phyloP scores from a whole-genome alignment of 2,329 filamentous ascomycete genomes.

The Verticillium nubilum region DNA sequence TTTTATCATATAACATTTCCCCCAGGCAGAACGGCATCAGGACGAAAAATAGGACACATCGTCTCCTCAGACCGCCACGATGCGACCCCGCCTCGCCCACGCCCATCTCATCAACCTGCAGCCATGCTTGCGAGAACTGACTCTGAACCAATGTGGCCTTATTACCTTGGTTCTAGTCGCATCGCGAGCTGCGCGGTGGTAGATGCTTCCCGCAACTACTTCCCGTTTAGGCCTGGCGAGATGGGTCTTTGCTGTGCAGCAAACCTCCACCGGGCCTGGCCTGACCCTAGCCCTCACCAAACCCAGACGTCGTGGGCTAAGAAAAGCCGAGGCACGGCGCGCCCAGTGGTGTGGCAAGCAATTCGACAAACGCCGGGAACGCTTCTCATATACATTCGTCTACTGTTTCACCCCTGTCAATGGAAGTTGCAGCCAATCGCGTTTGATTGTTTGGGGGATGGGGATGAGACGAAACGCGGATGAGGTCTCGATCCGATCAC shows the following conservation, averaged over 20 bases:
- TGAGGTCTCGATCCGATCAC: not conserved
- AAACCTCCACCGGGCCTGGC: not conserved
- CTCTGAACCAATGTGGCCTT: not conserved
- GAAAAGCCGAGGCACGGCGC: not conserved
- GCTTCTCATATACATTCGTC: not conserved
- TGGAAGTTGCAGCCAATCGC: not conserved
- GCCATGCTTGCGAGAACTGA: not conserved
- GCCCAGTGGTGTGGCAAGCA: not conserved
- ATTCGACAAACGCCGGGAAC: not conserved
- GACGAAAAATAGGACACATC: not conserved
- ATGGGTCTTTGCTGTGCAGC: not conserved
- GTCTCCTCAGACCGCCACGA: not conserved
- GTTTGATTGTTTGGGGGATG: not conserved
- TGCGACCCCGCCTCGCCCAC: not conserved
- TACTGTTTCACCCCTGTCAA: not conserved
- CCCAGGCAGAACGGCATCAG: not conserved
- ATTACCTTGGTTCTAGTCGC: not conserved
- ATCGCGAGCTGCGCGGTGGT: not conserved
- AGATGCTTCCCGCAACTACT: not conserved
- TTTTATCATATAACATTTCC: not conserved
- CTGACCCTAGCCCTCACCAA: not conserved
- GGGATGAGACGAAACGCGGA: not conserved
- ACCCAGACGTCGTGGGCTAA: not conserved
- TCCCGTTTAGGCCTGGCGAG: not conserved
- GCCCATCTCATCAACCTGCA: not conserved